phyloP scores from a whole-genome alignment of 495 filamentous ascomycete species.

The Lindgomyces ingoldianus region DNA sequence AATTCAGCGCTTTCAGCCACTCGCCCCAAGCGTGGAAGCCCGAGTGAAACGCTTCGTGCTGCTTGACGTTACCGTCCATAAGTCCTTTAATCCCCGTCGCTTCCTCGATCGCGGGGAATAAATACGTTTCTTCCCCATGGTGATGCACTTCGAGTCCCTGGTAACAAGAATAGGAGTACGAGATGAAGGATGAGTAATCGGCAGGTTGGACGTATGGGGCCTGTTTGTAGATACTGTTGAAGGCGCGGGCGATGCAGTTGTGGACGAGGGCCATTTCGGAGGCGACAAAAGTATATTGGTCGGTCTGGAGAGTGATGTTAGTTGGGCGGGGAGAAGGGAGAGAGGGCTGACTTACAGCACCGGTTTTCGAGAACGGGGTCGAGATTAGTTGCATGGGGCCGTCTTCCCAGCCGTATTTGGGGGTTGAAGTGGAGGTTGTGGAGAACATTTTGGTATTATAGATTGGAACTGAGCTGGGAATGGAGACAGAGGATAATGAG shows the following conservation, averaged over 20 bases:
- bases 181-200: slow-evolving; percentile 47
- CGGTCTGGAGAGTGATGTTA: slow-evolving; percentile 12
- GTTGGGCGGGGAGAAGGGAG: not conserved
- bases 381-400: slow-evolving; percentile 25
- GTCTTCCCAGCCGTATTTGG: slow-evolving; percentile 12
- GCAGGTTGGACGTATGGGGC: slow-evolving; percentile 44
- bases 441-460: not conserved
- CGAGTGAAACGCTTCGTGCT: slow-evolving; percentile 19
- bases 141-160: slow-evolving; percentile 48
- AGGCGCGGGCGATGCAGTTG: slow-evolving; percentile 52
- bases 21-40: slow-evolving; percentile 19
- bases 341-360: slow-evolving; percentile 7
- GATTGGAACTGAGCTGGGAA: not conserved
- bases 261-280: slow-evolving; percentile 51
- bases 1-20: slow-evolving; percentile 6
- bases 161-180: slow-evolving; percentile 42
- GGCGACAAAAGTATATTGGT: slow-evolving; percentile 37
- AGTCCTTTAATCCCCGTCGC: slow-evolving; percentile 45
- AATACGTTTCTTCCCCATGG: slow-evolving; percentile 46
- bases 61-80: slow-evolving; percentile 44
- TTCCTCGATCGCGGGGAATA: slow-evolving; percentile 51
- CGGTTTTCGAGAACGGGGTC: slow-evolving; percentile 10
- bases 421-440: not conserved
- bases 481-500: no score
- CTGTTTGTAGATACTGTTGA: slow-evolving; percentile 55